Conservation (phyloP, 768 basidiomycete species). For the Suillus spraguei region DNA sequence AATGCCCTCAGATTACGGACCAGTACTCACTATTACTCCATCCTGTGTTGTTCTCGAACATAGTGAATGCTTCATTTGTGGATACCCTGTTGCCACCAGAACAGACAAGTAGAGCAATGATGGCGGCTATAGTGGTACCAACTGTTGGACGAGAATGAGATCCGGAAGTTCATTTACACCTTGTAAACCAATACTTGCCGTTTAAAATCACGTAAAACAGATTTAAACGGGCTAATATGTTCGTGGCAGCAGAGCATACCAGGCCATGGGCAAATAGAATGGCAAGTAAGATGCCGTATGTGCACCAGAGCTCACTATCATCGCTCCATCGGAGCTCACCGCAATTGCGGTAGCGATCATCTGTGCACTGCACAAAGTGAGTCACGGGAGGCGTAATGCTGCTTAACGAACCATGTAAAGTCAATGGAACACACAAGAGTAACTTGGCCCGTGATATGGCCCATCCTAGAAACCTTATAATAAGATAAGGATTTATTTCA, state of each 20-base stretch:
- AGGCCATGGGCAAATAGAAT: slow-evolving; percentile 69
- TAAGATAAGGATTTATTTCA: background rate
- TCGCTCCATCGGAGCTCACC: slow-evolving; percentile 56
- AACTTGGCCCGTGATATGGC: slow-evolving; percentile 71
- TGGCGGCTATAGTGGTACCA: slow-evolving; percentile 65
- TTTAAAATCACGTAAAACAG: slow-evolving; percentile 70
- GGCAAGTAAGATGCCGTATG: slow-evolving; percentile 66
- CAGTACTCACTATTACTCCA: slow-evolving; percentile 57
- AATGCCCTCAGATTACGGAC: background rate
- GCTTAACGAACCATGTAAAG: slow-evolving; percentile 57
- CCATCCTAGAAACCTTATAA: slow-evolving; percentile 55
- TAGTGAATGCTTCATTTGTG: slow-evolving; percentile 65
- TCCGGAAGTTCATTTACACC: slow-evolving; percentile 6
- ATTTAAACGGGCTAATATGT: slow-evolving; percentile 66
- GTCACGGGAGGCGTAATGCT: background rate
- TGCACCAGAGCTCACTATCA: slow-evolving; percentile 56
- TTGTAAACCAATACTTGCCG: slow-evolving; percentile 37
- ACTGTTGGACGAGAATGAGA: slow-evolving; percentile 38
- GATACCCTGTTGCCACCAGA: slow-evolving; percentile 63
- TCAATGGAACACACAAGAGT: slow-evolving; percentile 76
- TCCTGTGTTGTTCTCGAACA: slow-evolving; percentile 72
- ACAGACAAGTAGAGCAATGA: slow-evolving; percentile 58
- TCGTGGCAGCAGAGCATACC: slow-evolving; percentile 72
- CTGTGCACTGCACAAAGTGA: slow-evolving; percentile 50
- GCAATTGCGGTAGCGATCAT: slow-evolving; percentile 76